phyloP scores from a whole-genome alignment of 139 green algal species.

The Micractinium sp. region DNA sequence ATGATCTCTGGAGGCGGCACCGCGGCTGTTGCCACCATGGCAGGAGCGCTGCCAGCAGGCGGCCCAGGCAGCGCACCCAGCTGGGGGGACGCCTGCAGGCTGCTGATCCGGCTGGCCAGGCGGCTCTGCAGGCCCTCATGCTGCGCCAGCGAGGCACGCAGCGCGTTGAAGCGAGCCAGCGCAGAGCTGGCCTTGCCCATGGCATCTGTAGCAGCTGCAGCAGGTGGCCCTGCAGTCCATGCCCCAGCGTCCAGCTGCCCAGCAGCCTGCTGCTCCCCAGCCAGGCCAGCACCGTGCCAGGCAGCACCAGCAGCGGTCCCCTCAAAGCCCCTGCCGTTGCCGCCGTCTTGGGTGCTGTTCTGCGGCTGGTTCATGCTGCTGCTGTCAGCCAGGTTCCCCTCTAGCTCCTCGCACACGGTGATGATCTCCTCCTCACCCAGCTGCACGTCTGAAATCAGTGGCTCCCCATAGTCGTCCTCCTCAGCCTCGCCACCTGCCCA shows the following conservation, averaged over 20 bases:
- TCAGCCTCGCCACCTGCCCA: neutral
- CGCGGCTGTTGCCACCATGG: too few species aligned
- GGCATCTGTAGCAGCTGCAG: constrained; percentile 11
- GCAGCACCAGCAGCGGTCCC: neutral
- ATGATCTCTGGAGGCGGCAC: too few species aligned
- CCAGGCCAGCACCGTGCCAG: neutral
- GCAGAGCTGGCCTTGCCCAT: constrained; percentile 11
- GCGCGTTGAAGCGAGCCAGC: constrained; percentile 32
- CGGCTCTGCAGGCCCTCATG: neutral
- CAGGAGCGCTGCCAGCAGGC: neutral
- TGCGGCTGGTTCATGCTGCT: neutral
- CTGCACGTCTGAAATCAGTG: neutral
- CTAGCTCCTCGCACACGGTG: neutral
- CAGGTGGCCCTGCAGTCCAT: neutral
- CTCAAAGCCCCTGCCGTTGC: too few species aligned
- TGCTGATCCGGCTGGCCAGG: neutral
- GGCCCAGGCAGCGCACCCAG: neutral
- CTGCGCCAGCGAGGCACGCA: neutral
- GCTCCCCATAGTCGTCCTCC: neutral
- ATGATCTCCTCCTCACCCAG: neutral
- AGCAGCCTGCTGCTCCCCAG: neutral
- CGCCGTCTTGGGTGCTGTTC: neutral
- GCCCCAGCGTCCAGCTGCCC: neutral
- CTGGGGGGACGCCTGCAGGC: constrained; percentile 6
- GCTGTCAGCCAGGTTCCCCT: neutral